Conservation (phyloP, 768 basidiomycete species). For the Russula dissimulans region DNA sequence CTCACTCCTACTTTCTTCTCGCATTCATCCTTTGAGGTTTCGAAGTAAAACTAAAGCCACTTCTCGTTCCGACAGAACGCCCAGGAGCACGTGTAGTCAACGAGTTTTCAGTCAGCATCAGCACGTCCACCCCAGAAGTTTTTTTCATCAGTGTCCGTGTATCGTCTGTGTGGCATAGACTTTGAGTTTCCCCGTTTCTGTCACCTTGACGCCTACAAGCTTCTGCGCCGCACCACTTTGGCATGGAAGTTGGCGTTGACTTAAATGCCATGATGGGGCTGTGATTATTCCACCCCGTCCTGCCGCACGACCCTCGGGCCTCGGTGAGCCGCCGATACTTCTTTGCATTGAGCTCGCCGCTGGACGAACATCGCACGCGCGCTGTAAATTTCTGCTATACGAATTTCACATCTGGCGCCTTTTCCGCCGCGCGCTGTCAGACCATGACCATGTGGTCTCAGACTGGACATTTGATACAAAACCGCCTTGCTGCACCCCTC, state of each 20-base stretch:
- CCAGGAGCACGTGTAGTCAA: background rate
- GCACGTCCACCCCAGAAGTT: no score
- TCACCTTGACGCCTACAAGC: background rate
- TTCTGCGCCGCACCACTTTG: no score
- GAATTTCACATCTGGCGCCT: background rate
- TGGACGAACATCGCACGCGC: no score
- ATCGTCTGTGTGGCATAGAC: background rate
- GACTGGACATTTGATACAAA: background rate
- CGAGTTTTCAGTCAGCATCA: no score
- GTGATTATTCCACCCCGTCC: no score
- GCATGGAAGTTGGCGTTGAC: no score
- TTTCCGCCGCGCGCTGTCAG: no score
- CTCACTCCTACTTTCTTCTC: no score
- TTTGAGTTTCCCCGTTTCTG: background rate
- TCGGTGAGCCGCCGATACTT: no score
- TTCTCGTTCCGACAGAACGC: background rate
- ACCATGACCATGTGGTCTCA: background rate
- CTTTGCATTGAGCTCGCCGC: no score
- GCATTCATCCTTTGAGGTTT: background rate
- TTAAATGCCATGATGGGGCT: no score
- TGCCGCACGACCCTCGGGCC: no score
- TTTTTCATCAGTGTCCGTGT: background rate
- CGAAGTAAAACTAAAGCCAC: background rate
- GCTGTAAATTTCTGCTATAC: background rate
- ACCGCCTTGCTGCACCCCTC: background rate